Evolutionary conservation across 2,329 filamentous ascomycete genomes (phyloP).

Genomic region (Emergomyces orientalis): DNA sequence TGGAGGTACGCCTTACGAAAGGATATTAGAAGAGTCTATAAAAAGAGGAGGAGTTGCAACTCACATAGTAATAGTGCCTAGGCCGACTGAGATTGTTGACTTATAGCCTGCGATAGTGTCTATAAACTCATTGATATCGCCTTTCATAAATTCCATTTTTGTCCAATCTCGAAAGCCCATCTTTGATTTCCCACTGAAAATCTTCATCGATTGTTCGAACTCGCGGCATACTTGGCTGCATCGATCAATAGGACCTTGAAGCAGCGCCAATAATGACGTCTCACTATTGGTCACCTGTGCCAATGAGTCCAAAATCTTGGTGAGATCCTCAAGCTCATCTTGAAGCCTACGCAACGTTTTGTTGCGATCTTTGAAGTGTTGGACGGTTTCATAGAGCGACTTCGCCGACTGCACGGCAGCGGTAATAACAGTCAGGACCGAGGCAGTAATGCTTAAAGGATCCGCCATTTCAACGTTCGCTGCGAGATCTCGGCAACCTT

Average conservation of each 20-base stretch:
- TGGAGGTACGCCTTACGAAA: slow-evolving; percentile 25
- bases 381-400: slow-evolving; percentile 27
- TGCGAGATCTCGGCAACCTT: neutral
- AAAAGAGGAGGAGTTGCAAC: slow-evolving; percentile 14
- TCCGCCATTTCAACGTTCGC: slow-evolving; percentile 20
- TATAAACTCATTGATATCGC: no score
- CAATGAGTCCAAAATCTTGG: slow-evolving; percentile 26
- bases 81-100: slow-evolving; percentile 31
- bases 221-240: slow-evolving; percentile 31
- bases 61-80: slow-evolving; percentile 33
- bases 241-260: slow-evolving; percentile 29
- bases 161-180: slow-evolving; percentile 32
- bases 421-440: no score
- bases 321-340: slow-evolving; percentile 27
- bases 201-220: slow-evolving; percentile 30
- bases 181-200: slow-evolving; percentile 28
- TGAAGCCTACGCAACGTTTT: slow-evolving; percentile 29
- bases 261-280: slow-evolving; percentile 23
- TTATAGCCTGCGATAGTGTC: slow-evolving; percentile 34
- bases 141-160: no score
- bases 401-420: slow-evolving; percentile 20
- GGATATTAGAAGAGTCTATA: slow-evolving; percentile 18
- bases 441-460: slow-evolving; percentile 15
- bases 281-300: slow-evolving; percentile 20
- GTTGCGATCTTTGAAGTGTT: slow-evolving; percentile 29